Percentiles rank a stretch among this genome's conserved stretches.
These are phyloP conservation scores for Barnettozyma botsteinii DNA, from an alignment of 805 yeast species.

Conservation along the genomic window DNA sequence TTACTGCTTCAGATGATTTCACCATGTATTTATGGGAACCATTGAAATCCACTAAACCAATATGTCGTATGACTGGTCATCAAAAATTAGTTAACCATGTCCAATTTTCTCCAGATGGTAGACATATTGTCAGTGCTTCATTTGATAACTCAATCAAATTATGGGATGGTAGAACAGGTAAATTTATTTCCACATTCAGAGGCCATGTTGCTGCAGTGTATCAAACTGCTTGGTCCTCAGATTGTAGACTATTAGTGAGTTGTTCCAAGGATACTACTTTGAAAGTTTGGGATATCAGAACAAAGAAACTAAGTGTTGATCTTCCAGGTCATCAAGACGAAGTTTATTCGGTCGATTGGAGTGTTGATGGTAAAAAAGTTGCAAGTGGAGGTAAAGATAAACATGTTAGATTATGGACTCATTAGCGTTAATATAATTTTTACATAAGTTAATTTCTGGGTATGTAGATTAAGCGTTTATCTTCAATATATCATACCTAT, in stretches of 20 bases:
- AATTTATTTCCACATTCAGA: conserved; percentile 80
- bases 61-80: conserved; percentile 95
- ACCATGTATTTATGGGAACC: conserved; percentile 99
- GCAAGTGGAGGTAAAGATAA: conserved; percentile 99
- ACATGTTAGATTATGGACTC: conserved; percentile 91
- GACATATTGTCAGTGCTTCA: conserved; percentile 84
- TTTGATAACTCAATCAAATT: conserved; percentile 92
- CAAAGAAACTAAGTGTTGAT: conserved; percentile 78
- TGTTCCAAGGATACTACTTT: conserved; percentile 95
- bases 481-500: too few relatives aligned
- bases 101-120: conserved; percentile 91
- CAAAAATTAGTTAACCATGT: conserved; percentile 96
- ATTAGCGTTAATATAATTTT: conserved; percentile 30
- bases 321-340: conserved; percentile 96
- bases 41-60: conserved; percentile 67
- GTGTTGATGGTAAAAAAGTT: conserved; percentile 87
- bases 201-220: conserved; percentile 98
- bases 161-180: conserved; percentile 95
- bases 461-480: too few relatives aligned
- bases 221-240: conserved; percentile 97
- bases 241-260: conserved; percentile 82
- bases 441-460: too few relatives aligned
- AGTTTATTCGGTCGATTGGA: conserved; percentile 97
- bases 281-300: conserved; percentile 92
- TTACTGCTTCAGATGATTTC: conserved; percentile 94